A percentile compares a stretch with the other conserved stretches of the same genome.
phyloP scores from a whole-genome alignment of 805 yeast species.

The Scheffersomyces ergatensis region DNA sequence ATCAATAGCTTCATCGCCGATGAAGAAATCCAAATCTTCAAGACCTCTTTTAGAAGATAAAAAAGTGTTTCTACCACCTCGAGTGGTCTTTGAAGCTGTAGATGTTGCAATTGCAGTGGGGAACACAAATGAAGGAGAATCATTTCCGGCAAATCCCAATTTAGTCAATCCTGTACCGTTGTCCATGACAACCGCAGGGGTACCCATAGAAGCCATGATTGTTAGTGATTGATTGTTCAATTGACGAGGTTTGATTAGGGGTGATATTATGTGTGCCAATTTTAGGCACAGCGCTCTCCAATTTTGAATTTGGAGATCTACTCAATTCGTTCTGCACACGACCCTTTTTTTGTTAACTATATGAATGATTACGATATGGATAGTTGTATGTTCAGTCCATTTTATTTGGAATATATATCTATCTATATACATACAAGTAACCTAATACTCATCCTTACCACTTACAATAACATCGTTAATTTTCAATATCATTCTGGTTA shows the following conservation, averaged over 20 bases:
- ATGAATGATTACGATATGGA: too few species aligned
- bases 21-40: conserved; percentile 89
- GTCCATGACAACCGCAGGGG: conserved; percentile 97
- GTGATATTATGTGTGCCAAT: too few species aligned
- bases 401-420: too few species aligned
- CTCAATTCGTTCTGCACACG: too few species aligned
- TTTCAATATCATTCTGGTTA: conserved; percentile 96
- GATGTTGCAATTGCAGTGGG: conserved; percentile 96
- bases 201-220: conserved; percentile 60
- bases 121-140: conserved; percentile 93
- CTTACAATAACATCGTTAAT: conserved; percentile 94
- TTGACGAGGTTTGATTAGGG: neutral
- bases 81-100: conserved; percentile 39
- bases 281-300: too few species aligned
- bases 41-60: conserved; percentile 78
- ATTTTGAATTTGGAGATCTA: too few species aligned
- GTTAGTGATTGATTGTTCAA: neutral
- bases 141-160: conserved; percentile 97
- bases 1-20: conserved; percentile 91
- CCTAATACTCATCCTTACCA: conserved; percentile 71
- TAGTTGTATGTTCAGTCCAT: too few species aligned
- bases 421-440: too few species aligned
- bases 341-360: too few species aligned
- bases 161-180: conserved; percentile 98
- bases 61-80: conserved; percentile 47